Evolutionary conservation across 352 stramenopile species (phyloP).

Genomic region (Globisporangium parvum): DNA sequence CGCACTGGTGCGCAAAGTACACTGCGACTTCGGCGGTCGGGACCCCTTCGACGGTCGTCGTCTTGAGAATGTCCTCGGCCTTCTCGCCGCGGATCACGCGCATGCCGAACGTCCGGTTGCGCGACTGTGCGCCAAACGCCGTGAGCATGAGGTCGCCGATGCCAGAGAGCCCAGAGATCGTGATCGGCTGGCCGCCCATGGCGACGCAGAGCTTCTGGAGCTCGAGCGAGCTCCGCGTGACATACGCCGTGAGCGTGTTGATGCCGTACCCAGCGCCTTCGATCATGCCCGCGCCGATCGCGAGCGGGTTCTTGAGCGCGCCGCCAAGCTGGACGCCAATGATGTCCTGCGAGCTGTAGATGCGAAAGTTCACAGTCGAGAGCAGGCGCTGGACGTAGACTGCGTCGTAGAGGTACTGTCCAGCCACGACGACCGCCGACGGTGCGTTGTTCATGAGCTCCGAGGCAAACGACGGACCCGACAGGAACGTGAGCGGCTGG

Average conservation of each 20-base stretch:
- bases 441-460: slow-evolving; percentile 95
- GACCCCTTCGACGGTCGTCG: slow-evolving; percentile 92
- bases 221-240: slow-evolving; percentile 95
- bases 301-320: slow-evolving; percentile 97
- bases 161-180: slow-evolving; percentile 91
- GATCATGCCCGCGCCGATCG: slow-evolving; percentile 95
- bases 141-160: slow-evolving; percentile 95
- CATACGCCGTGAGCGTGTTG: slow-evolving; percentile 93
- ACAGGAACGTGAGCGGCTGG: slow-evolving; percentile 94
- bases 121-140: slow-evolving; percentile 93
- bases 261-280: slow-evolving; percentile 95
- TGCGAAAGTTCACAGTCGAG: slow-evolving; percentile 89
- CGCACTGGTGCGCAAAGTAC: slow-evolving; percentile 87
- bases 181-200: slow-evolving; percentile 92
- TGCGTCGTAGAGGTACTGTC: slow-evolving; percentile 89
- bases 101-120: slow-evolving; percentile 94
- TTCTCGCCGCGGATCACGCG: slow-evolving; percentile 90
- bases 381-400: slow-evolving; percentile 80
- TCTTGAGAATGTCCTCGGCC: slow-evolving; percentile 91
- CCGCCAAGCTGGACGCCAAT: slow-evolving; percentile 96
- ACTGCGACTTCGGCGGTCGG: slow-evolving; percentile 93
- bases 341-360: slow-evolving; percentile 92
- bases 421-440: slow-evolving; percentile 94
- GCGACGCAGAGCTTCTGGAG: slow-evolving; percentile 94
- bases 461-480: slow-evolving; percentile 93